These are phyloP conservation scores for Trametes maxima DNA, from an alignment of 768 basidiomycete species.

Conservation along the genomic window DNA sequence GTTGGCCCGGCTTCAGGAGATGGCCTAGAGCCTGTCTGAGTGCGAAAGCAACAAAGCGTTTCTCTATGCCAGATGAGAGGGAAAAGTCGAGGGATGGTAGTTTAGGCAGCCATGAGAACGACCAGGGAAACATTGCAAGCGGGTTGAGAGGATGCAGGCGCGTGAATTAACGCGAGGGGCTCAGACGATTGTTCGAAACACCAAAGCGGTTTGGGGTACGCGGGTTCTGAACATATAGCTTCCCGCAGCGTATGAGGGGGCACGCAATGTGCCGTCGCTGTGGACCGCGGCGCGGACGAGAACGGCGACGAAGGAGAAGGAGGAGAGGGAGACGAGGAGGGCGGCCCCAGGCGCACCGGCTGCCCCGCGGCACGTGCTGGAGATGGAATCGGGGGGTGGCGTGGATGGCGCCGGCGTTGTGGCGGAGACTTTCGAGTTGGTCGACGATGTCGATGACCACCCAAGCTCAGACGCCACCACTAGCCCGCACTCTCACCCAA, in stretches of 20 bases:
- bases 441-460: neutral
- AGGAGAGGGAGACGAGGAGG: slow-evolving; percentile 14
- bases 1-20: slow-evolving; percentile 85
- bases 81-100: slow-evolving; percentile 68
- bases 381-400: neutral
- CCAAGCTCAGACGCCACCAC: no score
- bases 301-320: neutral
- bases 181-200: no score
- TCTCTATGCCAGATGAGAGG: slow-evolving; percentile 75
- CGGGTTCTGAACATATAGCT: slow-evolving; percentile 3
- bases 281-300: neutral
- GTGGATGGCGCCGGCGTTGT: neutral
- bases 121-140: slow-evolving; percentile 37
- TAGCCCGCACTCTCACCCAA: no score
- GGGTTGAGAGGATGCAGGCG: neutral
- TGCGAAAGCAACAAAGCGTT: slow-evolving; percentile 87
- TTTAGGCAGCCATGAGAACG: slow-evolving; percentile 48
- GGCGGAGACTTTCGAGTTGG: neutral
- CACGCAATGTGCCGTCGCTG: neutral
- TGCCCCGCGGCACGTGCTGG: slow-evolving; percentile 11
- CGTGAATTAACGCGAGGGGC: no score
- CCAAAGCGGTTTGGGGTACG: neutral
- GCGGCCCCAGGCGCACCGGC: neutral
- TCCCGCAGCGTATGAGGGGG: slow-evolving; percentile 3
- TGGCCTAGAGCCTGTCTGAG: slow-evolving; percentile 83